Evolutionary conservation across 2,329 filamentous ascomycete species (phyloP).

Genomic region (Cladobotryum mycophilum): DNA sequence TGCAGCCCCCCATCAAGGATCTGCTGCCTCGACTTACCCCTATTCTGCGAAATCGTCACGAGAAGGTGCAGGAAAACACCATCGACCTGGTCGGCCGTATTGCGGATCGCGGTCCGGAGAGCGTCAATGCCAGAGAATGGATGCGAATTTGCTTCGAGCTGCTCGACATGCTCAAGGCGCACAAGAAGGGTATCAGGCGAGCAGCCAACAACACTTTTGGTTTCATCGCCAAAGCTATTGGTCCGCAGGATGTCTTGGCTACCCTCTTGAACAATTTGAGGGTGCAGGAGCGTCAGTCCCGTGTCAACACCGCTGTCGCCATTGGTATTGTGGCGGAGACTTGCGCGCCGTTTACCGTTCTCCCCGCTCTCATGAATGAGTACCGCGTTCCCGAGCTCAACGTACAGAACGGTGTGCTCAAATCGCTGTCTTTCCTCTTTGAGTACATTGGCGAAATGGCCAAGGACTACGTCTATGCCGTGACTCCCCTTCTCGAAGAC

Average conservation of each 20-base stretch:
- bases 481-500: conserved; percentile 91
- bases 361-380: conserved; percentile 99
- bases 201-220: conserved; percentile 99
- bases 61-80: conserved; percentile 98
- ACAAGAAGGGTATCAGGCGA: conserved; percentile 98
- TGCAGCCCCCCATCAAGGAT: conserved; percentile 97
- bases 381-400: conserved; percentile 98
- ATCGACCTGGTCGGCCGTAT: conserved; percentile 98
- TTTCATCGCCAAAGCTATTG: conserved; percentile 98
- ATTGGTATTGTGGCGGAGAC: conserved; percentile 99
- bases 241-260: conserved; percentile 92
- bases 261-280: conserved; percentile 94
- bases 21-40: conserved; percentile 89
- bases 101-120: conserved; percentile 91
- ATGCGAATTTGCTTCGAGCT: conserved; percentile 99
- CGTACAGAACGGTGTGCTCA: conserved; percentile 96
- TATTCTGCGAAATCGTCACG: conserved; percentile 96
- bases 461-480: conserved; percentile 98
- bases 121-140: conserved; percentile 95
- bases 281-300: conserved; percentile 94
- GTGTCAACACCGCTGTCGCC: conserved; percentile 96
- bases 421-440: conserved; percentile 93
- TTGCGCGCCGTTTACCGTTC: conserved; percentile 94
- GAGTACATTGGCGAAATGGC: conserved; percentile 99
- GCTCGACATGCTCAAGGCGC: conserved; percentile 97